phyloP scores from a whole-genome alignment of 129 eudicot genomes.

The Chrysanthemum seticuspe region DNA sequence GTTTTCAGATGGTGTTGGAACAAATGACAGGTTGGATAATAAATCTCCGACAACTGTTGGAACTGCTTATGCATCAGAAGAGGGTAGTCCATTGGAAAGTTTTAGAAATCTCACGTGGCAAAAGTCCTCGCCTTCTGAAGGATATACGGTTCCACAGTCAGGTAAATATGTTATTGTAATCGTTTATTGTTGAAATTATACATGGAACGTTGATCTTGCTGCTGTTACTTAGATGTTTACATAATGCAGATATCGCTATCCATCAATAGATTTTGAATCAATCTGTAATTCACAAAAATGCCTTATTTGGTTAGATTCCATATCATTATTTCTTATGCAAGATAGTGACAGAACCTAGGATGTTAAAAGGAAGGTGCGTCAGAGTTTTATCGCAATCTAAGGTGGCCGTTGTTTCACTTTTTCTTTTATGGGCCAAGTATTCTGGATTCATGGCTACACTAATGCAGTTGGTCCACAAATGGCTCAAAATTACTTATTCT shows the following conservation, averaged over 20 bases:
- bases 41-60: conserved; percentile 70
- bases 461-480: conserved; percentile 10
- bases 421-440: not conserved
- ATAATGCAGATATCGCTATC: not conserved
- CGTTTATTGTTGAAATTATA: conserved; percentile 15
- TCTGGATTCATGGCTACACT: conserved; percentile 7
- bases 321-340: conserved; percentile 12
- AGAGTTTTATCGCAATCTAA: too few species aligned
- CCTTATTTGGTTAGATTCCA: not conserved
- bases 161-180: conserved; percentile 26
- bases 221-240: not conserved
- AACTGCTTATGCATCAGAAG: conserved; percentile 85
- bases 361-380: not conserved
- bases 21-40: conserved; percentile 52
- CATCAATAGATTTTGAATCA: conserved; percentile 13
- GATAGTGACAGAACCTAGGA: not conserved
- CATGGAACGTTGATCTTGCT: conserved; percentile 2
- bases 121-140: conserved; percentile 74
- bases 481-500: not conserved
- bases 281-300: conserved; percentile 10
- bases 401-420: not conserved
- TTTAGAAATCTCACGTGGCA: conserved; percentile 58
- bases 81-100: conserved; percentile 87
- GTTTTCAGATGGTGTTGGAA: conserved; percentile 52
- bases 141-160: conserved; percentile 32